Base-by-base conservation (phyloP, 169 alveolate genomes). In the Eimeria praecox region DNA sequence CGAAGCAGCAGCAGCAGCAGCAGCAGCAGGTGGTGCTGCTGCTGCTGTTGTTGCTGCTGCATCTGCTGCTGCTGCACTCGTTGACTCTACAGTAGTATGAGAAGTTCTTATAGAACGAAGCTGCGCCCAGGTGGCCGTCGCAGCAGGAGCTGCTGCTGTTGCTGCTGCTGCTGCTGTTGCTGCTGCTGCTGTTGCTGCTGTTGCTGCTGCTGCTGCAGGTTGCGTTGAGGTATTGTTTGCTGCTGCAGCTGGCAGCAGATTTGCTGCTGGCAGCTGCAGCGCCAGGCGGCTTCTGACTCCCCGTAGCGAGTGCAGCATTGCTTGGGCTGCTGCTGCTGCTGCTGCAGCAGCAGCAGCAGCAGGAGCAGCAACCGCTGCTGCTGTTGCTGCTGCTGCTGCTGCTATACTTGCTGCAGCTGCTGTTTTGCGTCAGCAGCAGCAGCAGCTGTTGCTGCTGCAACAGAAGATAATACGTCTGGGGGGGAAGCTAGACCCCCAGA, bases 221-320 rank as follows among this genome's bases (percentile, higher is more conserved):
- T 35, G 40, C 35, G 85, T 42, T 75, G 56, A 1, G 2, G 30
- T 54, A 35, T 30, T 38, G 46, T 20, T 42, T 75, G 54, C 85
- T 20, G 54, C 59, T 75, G 85, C 54, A 42, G 85, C 12, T 14
- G 85, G 56, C 1, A 12, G 54, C 33, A 2, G 59, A 35, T 75
- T 75, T 75, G 85, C 85, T 75, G 85, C 85, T 20, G 85, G 85
- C 85, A 10, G 85, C 54, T 75, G 85, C 85, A 75, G 54, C 54
- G 54, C n/a, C 59, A 75, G 85, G 30, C 85, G 85, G n/a, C 85
- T 54, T 75, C 85, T 27, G 54, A 75, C 59, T 14, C 85, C 27
- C 33, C 54, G 85, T 3, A 75, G 54, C 10, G 85, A 75, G 30
- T 40, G 85, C 54, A 75, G 85, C 85, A 75, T 75, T 40, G 85